Percentiles rank a stretch among this genome's conserved stretches.
Conservation (phyloP, 2,329 filamentous ascomycete genomes). For the Pseudohalonectria lignicola region DNA sequence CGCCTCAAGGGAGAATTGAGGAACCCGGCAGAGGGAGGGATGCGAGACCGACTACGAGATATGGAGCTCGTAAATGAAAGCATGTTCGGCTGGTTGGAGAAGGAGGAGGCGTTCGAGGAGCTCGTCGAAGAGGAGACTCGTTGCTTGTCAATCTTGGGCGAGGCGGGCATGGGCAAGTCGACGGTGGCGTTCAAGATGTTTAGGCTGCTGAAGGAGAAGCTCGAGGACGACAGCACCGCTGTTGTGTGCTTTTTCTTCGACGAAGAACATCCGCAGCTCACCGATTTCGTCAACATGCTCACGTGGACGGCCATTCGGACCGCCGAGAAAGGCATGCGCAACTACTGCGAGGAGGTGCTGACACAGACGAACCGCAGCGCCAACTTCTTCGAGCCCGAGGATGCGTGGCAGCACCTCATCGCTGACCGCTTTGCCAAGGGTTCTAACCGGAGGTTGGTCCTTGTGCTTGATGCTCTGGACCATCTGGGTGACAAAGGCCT, state of each 20-base stretch:
- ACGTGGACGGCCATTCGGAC: slow-evolving; percentile 1
- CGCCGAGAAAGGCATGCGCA: background rate
- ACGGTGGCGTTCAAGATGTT: background rate
- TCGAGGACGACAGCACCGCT: background rate
- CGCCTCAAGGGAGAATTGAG: background rate
- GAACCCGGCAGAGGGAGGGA: background rate
- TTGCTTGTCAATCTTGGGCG: background rate
- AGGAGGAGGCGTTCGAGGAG: background rate
- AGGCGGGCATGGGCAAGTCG: slow-evolving; percentile 2
- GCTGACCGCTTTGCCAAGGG: background rate
- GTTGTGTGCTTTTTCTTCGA: slow-evolving; percentile 4
- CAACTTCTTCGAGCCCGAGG: background rate
- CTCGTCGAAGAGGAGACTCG: background rate
- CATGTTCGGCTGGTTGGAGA: slow-evolving; percentile 2
- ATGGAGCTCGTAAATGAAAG: background rate
- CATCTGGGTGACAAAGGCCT: background rate
- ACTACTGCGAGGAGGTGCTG: slow-evolving; percentile 4
- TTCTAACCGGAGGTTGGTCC: background rate
- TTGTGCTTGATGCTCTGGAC: slow-evolving; percentile 2
- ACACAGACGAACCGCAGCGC: background rate
- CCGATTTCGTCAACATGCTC: background rate
- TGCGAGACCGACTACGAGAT: background rate
- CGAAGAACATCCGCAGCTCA: background rate
- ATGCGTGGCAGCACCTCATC: background rate
- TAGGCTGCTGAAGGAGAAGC: background rate